Evolutionary conservation across 768 basidiomycete genomes (phyloP), one percentile per base, ranked within the genome.

Genomic region (Termitomyces sp.): DNA sequence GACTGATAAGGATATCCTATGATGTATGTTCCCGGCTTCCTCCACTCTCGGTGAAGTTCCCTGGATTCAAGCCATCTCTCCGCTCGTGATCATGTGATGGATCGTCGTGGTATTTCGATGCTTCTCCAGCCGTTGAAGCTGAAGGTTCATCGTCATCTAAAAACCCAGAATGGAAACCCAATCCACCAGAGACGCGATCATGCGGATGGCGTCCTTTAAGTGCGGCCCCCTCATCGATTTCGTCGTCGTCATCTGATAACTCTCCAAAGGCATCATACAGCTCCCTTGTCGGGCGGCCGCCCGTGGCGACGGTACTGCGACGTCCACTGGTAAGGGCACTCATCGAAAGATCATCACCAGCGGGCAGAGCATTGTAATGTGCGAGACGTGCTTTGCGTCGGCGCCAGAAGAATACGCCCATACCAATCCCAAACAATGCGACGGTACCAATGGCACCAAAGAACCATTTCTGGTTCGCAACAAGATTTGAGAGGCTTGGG

Each of bases 241-340:
- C 87, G 32, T 91, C 87, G 32, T 91, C 86, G 16, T 87, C 88
- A 59, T 92, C 94, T 31, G 87, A 89, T 27, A 86, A 80, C 66
- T 94, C 93, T 36, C 93, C 94, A 72, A 98, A 98, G 18, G 96
- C 95, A 71, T 98, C 94, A 65, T 98, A 98, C 60, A 99, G 68
- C 72, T 98, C 96, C 73, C 89, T 89, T 50, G 94, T 90, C 20
- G 73, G 72, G 50, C 86, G 79, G 37, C 79, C 74, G 24, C 69
- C 31, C 65, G 68, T 63, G 22, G 65, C 62, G 24, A 71, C 57
- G 29, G 75, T 44, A 31, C 56, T 49, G 1, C 64, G 58, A 13
- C 57, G 71, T 4, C 74, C 66, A 24, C 77, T 70, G 20, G 81
- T 76, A 31, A 97, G 70, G 4, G 87, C 69, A 50, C 79, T 83